phyloP scores from a whole-genome alignment of 176 grass and related monocot genomes.

The Lolium perenne region DNA sequence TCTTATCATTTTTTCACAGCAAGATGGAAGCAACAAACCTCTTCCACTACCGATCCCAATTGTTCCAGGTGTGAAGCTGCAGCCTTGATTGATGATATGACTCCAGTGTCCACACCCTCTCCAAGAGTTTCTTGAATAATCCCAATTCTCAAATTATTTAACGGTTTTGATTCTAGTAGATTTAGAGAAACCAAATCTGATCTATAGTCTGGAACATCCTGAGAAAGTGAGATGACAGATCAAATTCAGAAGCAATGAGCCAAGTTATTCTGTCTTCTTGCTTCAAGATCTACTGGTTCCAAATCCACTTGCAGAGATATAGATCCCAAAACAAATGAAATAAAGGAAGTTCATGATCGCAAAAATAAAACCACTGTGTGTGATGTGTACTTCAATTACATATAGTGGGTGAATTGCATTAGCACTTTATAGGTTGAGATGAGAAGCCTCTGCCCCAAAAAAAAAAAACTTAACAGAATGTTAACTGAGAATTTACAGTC shows the following conservation, averaged over 20 bases:
- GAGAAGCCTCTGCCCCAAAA: neutral
- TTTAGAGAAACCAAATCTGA: slow-evolving; percentile 63
- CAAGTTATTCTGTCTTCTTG: slow-evolving; percentile 14
- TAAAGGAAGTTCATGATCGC: neutral
- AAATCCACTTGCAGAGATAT: neutral
- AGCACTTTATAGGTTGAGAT: neutral
- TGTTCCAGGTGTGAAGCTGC: slow-evolving; percentile 86
- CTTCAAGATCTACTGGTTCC: neutral
- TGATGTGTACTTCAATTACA: neutral
- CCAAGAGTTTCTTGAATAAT: slow-evolving; percentile 90
- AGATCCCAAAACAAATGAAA: slow-evolving; percentile 4
- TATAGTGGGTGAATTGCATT: neutral
- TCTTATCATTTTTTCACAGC: neutral
- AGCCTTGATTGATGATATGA: slow-evolving; percentile 71
- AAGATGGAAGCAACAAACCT: slow-evolving; percentile 61
- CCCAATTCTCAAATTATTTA: slow-evolving; percentile 77
- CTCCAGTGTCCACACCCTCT: slow-evolving; percentile 75
- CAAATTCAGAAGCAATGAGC: slow-evolving; percentile 8
- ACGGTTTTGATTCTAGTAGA: slow-evolving; percentile 77
- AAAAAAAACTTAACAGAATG: neutral
- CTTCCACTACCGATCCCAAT: slow-evolving; percentile 73
- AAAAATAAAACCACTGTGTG: neutral
- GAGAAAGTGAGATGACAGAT: slow-evolving; percentile 30
- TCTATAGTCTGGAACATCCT: slow-evolving; percentile 88
- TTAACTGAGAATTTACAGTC: neutral